phyloP scores from a whole-genome alignment of 1,139 yeast species.

The Hemisphaericaspora subhashii region DNA sequence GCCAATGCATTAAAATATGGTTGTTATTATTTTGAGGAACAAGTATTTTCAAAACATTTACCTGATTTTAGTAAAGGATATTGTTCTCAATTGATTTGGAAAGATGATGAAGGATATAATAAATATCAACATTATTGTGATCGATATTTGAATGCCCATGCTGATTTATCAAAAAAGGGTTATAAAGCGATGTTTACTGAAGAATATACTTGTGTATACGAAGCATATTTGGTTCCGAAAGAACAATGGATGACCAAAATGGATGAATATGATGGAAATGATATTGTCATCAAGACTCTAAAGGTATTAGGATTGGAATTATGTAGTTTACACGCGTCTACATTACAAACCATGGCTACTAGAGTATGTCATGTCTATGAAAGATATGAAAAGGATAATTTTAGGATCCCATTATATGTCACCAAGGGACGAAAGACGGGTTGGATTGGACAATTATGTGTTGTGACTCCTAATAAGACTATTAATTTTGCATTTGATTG shows the following conservation, averaged over 20 bases:
- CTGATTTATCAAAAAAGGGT: background rate
- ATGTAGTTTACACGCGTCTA: slow-evolving; percentile 7
- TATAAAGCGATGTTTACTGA: background rate
- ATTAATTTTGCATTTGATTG: slow-evolving; percentile 8
- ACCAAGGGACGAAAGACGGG: slow-evolving; percentile 8
- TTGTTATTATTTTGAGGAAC: slow-evolving; percentile 8
- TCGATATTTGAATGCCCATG: slow-evolving; percentile 5
- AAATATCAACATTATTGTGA: slow-evolving; percentile 5
- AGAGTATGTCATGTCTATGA: slow-evolving; percentile 5
- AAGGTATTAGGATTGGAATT: slow-evolving; percentile 7
- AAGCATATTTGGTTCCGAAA: slow-evolving; percentile 3
- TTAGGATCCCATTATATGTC: slow-evolving; percentile 5
- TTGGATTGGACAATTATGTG: slow-evolving; percentile 11
- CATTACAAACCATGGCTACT: slow-evolving; percentile 5
- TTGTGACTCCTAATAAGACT: slow-evolving; percentile 1
- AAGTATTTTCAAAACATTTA: slow-evolving; percentile 6
- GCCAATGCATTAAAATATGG: slow-evolving; percentile 10
- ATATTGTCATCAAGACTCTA: slow-evolving; percentile 5
- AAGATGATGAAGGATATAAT: slow-evolving; percentile 9
- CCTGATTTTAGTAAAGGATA: slow-evolving; percentile 8
- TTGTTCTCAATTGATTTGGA: slow-evolving; percentile 5
- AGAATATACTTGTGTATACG: slow-evolving; percentile 3
- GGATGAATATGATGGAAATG: slow-evolving; percentile 2
- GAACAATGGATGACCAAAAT: slow-evolving; percentile 5
- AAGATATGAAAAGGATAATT: slow-evolving; percentile 6